Evolutionary conservation across 371 early-diverging fungal genomes (phyloP).

Genomic region (Pancytospora philotis): DNA sequence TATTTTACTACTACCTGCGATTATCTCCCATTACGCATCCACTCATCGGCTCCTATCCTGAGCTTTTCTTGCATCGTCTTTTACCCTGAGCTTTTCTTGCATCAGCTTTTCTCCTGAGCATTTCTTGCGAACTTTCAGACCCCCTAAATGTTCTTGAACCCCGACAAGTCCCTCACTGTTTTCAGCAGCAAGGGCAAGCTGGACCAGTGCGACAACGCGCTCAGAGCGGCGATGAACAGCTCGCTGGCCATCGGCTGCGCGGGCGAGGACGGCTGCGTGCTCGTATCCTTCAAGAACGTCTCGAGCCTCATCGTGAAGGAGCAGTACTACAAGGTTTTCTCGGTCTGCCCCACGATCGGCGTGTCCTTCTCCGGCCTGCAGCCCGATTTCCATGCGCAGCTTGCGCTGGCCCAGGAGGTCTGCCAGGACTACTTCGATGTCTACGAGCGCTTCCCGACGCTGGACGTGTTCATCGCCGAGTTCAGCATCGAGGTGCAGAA

Average conservation of each 20-base stretch:
- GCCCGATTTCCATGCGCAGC: conserved; percentile 54
- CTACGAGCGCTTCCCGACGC: conserved; percentile 46
- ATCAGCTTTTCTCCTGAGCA: no score
- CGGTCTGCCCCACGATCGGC: conserved; percentile 53
- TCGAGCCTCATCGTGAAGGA: conserved; percentile 43
- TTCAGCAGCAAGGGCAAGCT: conserved; percentile 58
- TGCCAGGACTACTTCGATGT: conserved; percentile 57
- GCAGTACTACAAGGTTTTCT: conserved; percentile 48
- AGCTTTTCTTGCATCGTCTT: no score
- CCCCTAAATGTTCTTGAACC: conserved; percentile 53
- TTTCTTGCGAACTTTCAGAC: no score
- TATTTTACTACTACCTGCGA: no score
- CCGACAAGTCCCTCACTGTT: conserved; percentile 52
- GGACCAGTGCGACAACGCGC: conserved; percentile 58
- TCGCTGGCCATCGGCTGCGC: conserved; percentile 47
- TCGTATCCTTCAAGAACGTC: conserved; percentile 52
- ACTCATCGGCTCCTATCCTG: no score
- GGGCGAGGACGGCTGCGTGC: conserved; percentile 53
- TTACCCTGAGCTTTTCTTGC: no score
- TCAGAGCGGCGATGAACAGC: conserved; percentile 55
- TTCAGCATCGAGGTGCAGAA: conserved; percentile 54
- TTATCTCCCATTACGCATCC: no score
- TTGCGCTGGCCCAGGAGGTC: conserved; percentile 43
- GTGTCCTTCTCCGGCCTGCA: conserved; percentile 57
- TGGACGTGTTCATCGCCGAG: conserved; percentile 53